Percentiles rank a stretch among this genome's conserved stretches.
These are phyloP conservation scores for Coemansia sp. DNA, from an alignment of 192 early-diverging fungal genomes.

Conservation along the genomic window DNA sequence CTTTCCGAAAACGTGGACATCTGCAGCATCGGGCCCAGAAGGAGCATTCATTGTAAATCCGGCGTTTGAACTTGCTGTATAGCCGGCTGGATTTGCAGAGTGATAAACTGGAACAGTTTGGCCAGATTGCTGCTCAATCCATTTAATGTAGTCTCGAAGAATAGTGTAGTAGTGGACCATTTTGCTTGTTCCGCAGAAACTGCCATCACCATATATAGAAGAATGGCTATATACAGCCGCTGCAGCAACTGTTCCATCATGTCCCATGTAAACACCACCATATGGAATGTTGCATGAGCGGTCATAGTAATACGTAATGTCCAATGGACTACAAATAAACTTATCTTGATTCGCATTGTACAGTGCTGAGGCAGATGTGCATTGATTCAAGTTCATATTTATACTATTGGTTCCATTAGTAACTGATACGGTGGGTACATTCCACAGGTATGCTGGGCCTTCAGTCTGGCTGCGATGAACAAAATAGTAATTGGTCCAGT, in stretches of 20 bases:
- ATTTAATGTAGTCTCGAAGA: constrained; percentile 31
- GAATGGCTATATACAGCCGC: constrained; percentile 29
- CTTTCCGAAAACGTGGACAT: constrained; percentile 5
- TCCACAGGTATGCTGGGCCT: background rate
- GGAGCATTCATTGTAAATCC: constrained; percentile 7
- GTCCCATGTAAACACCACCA: constrained; percentile 14
- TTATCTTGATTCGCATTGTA: constrained; percentile 14
- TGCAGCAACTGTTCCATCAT: background rate
- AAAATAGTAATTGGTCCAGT: constrained; percentile 12
- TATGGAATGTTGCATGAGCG: constrained; percentile 16
- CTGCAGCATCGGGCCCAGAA: background rate
- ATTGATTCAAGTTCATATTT: background rate
- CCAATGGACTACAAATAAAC: constrained; percentile 19
- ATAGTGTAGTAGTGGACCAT: constrained; percentile 30
- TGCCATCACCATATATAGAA: constrained; percentile 7
- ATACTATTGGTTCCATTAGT: background rate
- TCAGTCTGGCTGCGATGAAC: constrained; percentile 13
- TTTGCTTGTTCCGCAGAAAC: constrained; percentile 14
- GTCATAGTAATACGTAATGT: background rate
- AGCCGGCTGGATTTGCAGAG: background rate
- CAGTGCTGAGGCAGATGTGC: background rate
- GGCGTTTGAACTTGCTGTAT: constrained; percentile 1
- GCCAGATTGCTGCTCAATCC: constrained; percentile 10
- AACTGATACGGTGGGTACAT: background rate
- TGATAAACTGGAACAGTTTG: constrained; percentile 2